Evolutionary conservation across 2,329 filamentous ascomycete species (phyloP).

Genomic region (Penicillium capsulatum): DNA sequence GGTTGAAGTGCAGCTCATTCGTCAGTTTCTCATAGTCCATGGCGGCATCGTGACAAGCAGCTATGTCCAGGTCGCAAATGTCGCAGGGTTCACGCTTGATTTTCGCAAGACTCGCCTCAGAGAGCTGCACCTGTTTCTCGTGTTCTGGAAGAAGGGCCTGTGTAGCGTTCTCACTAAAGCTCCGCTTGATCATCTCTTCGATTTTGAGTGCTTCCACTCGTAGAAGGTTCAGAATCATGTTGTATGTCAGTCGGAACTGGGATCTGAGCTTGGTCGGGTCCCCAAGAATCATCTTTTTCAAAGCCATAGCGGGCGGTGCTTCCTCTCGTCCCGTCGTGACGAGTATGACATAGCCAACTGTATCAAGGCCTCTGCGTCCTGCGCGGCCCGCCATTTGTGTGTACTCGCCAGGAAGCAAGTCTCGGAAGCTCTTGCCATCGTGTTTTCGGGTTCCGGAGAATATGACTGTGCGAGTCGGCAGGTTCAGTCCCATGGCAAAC

Average conservation of each 20-base stretch:
- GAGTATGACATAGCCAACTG: constrained; percentile 90
- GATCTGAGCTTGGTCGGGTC: constrained; percentile 92
- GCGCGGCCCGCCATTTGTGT: constrained; percentile 98
- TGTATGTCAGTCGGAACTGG: constrained; percentile 96
- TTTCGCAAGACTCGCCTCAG: constrained; percentile 85
- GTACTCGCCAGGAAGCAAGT: constrained; percentile 90
- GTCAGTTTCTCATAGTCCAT: constrained; percentile 79
- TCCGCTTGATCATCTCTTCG: constrained; percentile 99
- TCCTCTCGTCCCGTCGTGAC: constrained; percentile 77
- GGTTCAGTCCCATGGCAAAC: constrained; percentile 95
- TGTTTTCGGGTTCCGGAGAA: constrained; percentile 97
- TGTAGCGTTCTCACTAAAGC: constrained; percentile 96
- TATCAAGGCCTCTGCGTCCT: constrained; percentile 85
- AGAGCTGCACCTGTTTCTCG: constrained; percentile 87
- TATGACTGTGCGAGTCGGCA: constrained; percentile 92
- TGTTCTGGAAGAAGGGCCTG: constrained; percentile 92
- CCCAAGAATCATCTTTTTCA: constrained; percentile 92
- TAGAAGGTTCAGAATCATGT: constrained; percentile 96
- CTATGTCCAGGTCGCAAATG: constrained; percentile 75
- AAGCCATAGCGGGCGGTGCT: constrained; percentile 75
- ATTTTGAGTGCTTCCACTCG: constrained; percentile 96
- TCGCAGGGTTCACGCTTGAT: constrained; percentile 80
- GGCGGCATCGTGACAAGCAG: constrained; percentile 73
- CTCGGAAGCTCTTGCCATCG: constrained; percentile 86
- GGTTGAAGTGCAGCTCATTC: constrained; percentile 68